Percentiles rank a stretch among this genome's conserved stretches.
Evolutionary conservation across 1,284 basidiomycete genomes (phyloP).

Genomic region (Melampsora larici-populina): DNA sequence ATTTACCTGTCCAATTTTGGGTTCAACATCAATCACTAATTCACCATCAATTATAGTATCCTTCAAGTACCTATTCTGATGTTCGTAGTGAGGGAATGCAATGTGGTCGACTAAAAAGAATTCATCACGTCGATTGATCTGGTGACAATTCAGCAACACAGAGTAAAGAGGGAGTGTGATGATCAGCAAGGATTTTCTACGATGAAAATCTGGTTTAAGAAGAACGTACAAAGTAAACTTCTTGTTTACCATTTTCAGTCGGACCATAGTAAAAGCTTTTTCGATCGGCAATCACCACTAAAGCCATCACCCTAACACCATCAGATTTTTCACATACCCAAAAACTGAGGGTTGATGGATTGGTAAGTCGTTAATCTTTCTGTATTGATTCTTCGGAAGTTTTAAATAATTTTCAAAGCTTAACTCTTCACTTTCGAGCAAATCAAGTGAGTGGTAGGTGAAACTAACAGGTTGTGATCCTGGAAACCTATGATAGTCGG

Average conservation of each 20-base stretch:
- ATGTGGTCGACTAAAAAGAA: conserved; percentile 73
- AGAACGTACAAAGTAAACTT: conserved; percentile 70
- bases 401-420: conserved; percentile 47
- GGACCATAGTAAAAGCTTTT: conserved; percentile 57
- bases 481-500: conserved; percentile 65
- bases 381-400: conserved; percentile 23
- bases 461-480: conserved; percentile 93
- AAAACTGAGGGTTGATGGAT: conserved; percentile 62
- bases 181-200: too few relatives aligned
- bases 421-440: conserved; percentile 79
- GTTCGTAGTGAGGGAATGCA: conserved; percentile 81
- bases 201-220: neutral
- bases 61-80: conserved; percentile 61
- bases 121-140: conserved; percentile 93
- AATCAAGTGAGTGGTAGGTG: conserved; percentile 64
- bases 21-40: conserved; percentile 84
- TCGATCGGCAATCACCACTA: conserved; percentile 62
- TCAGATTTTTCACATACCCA: conserved; percentile 99
- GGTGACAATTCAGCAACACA: conserved; percentile 15
- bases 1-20: conserved; percentile 65
- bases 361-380: neutral
- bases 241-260: conserved; percentile 58
- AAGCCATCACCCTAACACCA: conserved; percentile 82
- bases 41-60: conserved; percentile 91
- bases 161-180: neutral